Evolutionary conservation across 768 basidiomycete species (phyloP), one percentile per base, ranked within the genome.

Genomic region (Tricholoma matsutake): DNA sequence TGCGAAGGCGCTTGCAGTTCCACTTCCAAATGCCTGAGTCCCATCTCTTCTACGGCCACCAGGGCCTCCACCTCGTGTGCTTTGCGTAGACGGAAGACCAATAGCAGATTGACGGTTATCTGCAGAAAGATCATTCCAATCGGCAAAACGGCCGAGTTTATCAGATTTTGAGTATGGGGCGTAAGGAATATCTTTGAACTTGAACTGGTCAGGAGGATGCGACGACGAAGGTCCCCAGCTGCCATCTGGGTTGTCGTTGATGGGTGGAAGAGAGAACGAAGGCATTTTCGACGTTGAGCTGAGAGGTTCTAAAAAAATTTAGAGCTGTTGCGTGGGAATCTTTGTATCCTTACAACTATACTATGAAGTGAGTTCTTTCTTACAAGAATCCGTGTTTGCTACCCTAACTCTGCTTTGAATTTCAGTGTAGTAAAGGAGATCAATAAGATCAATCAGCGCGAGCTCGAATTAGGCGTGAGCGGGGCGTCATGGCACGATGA

Each of bases 141-240:
- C 96, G 53, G 96, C 96, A 70, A 99, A 92, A 57, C 96, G 89
- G 57, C 94, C 94, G 59, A 99, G 88, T 75, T 98, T 98, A 82
- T 99, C 97, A 37, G 93, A 88, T 86, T 99, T 99, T 77, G 94
- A 94, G 83, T 93, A 98, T 4, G 96, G 96, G 0, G 96, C 96
- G 71, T 98, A 99, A 51, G 97, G 97, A 62, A 98, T 97, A 68
- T 98, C 97, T 75, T 93, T 94, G 84, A 97, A 97, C 77, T 96
- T 95, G 79, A 96, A 98, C 64, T 94, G 88, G 49, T 89, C 81
- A 1, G 96, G 95, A 20, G 96, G 79, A 73, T 91, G 89, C 2
- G 78, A 82, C 0, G 88, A 83, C 3, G 89, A 85, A 6, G 94
- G 92, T 1, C 94, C 94, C 96, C 96, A 98, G 58, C 92, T 91